Percentiles rank a stretch among this genome's conserved stretches.
phyloP scores from a whole-genome alignment of 305 asterid genomes.

The Euphrasia arctica region DNA sequence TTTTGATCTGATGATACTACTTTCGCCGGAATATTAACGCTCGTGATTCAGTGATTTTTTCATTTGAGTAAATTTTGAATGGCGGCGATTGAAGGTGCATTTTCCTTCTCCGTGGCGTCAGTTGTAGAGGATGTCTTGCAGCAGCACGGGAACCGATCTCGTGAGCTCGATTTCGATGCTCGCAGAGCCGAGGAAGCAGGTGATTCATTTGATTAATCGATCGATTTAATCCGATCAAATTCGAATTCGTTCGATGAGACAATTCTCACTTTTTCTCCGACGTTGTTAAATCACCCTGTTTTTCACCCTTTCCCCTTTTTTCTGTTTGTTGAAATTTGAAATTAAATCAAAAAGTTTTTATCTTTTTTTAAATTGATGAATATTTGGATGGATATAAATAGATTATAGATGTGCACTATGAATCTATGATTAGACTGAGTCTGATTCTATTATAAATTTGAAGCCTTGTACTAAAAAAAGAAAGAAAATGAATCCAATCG shows the following conservation, averaged over 20 bases:
- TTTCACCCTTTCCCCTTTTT: not conserved
- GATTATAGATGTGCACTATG: no score
- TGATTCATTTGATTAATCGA: slow-evolving; percentile 22
- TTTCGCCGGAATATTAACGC: slow-evolving; percentile 27
- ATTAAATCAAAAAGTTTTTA: not conserved
- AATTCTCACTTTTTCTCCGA: slow-evolving; percentile 3
- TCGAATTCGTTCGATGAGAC: slow-evolving; percentile 15
- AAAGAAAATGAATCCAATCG: not conserved
- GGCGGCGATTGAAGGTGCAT: slow-evolving; percentile 46
- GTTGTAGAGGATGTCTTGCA: slow-evolving; percentile 95
- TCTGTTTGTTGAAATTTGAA: not conserved
- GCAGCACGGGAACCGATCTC: slow-evolving; percentile 75
- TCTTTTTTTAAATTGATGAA: slow-evolving; percentile 12
- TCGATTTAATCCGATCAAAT: not conserved
- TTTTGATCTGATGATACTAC: slow-evolving; percentile 18
- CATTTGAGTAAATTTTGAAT: slow-evolving; percentile 22
- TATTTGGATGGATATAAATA: no score
- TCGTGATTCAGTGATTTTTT: slow-evolving; percentile 7
- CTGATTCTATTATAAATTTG: not conserved
- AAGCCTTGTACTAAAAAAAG: not conserved
- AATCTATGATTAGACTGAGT: no score
- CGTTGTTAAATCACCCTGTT: not conserved
- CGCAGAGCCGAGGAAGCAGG: slow-evolving; percentile 95
- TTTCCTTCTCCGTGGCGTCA: slow-evolving; percentile 67
- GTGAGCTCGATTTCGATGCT: slow-evolving; percentile 78